Evolutionary conservation across 1,284 basidiomycete genomes (phyloP), one percentile per base, ranked within the genome.

Genomic region (Ganoderma multipileum): DNA sequence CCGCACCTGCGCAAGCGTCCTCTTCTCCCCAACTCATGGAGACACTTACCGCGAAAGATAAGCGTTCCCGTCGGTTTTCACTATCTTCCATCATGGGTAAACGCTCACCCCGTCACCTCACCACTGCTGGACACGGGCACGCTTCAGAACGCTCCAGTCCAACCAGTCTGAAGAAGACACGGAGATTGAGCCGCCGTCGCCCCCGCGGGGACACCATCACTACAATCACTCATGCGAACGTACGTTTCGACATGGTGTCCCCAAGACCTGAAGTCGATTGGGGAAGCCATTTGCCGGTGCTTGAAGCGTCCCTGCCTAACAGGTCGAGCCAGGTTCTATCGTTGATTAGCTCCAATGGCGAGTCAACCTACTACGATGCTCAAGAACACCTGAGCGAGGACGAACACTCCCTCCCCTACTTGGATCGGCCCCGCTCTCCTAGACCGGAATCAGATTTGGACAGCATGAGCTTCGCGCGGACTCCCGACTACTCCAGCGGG

Each of bases 401-500:
- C 14, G 38, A 64, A n/a, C 28, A 64, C 28, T 54, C 50, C 61
- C 39, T 55, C 26, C 59, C 44, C 36, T 30, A 23, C n/a, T 63
- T 52, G 18, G 60, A 60, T 47, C 47, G 69, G 14, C 72, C 74
- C 14, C 69, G 66, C 30, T 75, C 76, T 18, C 74, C 74, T 26
- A 68, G 71, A 8, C 69, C 73, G 2, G 75, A 78, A 28, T 71
- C 77, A 14, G 75, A 76, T 30, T 64, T 78, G 12, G 77, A 78
- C 55, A 76, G 71, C 66, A 79, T 79, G 76, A 78, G 77, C 68
- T 79, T 79, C 64, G 78, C 78, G 16, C 73, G 71, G 7, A 76
- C 69, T 2, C 70, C 72, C 11, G 73, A 74, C 54, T 58, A 71
- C 42, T 69, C 69, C 33, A 70, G 72, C 50, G 70, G 64, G 3